Base-by-base conservation (phyloP, 345 rosid genomes). In the Bruguiera sexangula region DNA sequence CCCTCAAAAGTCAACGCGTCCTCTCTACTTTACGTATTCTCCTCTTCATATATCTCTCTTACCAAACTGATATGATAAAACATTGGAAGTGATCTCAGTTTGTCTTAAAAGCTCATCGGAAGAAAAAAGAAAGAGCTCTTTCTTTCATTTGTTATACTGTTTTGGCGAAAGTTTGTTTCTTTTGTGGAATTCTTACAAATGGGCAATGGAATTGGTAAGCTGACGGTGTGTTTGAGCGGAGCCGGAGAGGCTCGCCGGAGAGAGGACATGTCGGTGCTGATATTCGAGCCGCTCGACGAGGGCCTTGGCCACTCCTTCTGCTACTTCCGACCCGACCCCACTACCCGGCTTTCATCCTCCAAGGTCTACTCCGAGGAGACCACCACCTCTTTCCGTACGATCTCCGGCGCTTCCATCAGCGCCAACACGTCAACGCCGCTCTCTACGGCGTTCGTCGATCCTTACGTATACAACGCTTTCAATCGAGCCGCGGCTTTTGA, bases 281-380 rank as follows among this genome's bases (percentile, higher is more conserved):
- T 83, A 27, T 72, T 91, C 20, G 89, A 86, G 67, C 94, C 90
- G 4, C 82, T 90, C 2, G 96, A 94, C 51, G 97, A 95, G 65
- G 96, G 95, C 1, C 79, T 95, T 1, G 99, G 99, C 4, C 99
- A 92, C 82, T 88, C 98, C 16, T 94, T 95, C 84, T 90, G 97
- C 71, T 95, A 95, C 73, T 89, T 95, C 0, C 77, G 93, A 32
- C 92, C 99, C 29, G 96, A 87, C 72, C 86, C 86, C 62, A 68
- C 37, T 8, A 7, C 82, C 3, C 82, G 87, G 0, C 26, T 86
- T 1, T 87, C 96, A 0, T 88, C 88, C 7, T 95, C 97, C 10
- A 87, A 91, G 71, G 96, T 92, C 75, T 88, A 94, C 78, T 91
- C 98, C 2, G 91, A 86, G 24, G 94, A 87, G 52, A 34, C 37